phyloP scores from a whole-genome alignment of 2,329 filamentous ascomycete species.

The Fusarium sp. region DNA sequence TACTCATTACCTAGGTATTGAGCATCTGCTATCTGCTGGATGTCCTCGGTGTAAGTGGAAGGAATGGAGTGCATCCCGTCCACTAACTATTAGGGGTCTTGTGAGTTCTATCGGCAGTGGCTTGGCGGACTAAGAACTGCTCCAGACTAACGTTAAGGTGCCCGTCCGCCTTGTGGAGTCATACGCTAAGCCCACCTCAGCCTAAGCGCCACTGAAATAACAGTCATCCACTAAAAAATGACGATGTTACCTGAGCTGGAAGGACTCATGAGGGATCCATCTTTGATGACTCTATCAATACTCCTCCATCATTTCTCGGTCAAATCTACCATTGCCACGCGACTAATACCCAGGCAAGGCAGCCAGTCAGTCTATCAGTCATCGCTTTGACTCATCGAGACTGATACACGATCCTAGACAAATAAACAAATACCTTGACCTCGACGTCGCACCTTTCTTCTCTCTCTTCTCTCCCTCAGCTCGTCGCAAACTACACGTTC shows the following conservation, averaged over 20 bases:
- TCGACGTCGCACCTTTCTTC: conserved; percentile 23
- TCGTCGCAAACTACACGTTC: conserved; percentile 17
- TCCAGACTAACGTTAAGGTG: not conserved
- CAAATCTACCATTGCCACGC: conserved; percentile 10
- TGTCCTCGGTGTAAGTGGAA: not conserved
- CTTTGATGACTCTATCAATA: conserved; percentile 35
- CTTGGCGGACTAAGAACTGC: conserved; percentile 21
- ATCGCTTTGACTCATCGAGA: conserved; percentile 37
- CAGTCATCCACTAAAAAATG: conserved; percentile 25
- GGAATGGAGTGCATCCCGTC: not conserved
- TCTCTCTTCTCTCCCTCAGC: conserved; percentile 24
- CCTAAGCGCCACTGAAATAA: conserved; percentile 6
- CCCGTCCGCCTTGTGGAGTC: not conserved
- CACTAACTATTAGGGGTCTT: conserved; percentile 25
- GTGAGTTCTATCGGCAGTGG: conserved; percentile 28
- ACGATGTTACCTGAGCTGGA: conserved; percentile 19
- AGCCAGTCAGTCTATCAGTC: conserved; percentile 2
- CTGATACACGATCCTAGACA: conserved; percentile 33
- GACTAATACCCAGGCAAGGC: not conserved
- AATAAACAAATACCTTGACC: conserved; percentile 36
- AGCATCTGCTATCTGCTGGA: not conserved
- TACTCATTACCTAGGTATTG: not conserved
- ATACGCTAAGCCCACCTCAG: conserved; percentile 12
- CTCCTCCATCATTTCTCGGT: conserved; percentile 16
- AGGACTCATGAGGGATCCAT: conserved; percentile 25